Evolutionary conservation across 306 rosid genomes (phyloP).

Genomic region (Ammopiptanthus mongolicus): DNA sequence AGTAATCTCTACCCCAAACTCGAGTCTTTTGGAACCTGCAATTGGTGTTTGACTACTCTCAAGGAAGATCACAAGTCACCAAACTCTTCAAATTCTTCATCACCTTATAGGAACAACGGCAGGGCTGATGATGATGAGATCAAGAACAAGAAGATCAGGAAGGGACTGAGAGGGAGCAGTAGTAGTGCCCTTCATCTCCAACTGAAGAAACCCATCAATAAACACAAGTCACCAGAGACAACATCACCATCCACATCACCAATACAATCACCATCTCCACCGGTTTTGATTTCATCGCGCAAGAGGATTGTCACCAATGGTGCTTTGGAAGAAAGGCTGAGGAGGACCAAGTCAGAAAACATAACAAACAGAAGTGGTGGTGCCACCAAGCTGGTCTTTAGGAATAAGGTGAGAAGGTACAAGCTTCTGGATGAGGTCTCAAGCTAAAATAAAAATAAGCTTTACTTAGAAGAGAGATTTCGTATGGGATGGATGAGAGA

Average conservation of each 20-base stretch:
- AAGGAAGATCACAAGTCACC: conserved; percentile 71
- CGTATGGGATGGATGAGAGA: conserved; percentile 7
- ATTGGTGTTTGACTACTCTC: conserved; percentile 76
- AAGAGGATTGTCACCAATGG: conserved; percentile 55
- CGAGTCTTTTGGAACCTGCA: conserved; percentile 56
- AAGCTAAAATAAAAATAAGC: conserved; percentile 28
- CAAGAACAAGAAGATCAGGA: conserved; percentile 15
- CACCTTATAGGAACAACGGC: conserved; percentile 35
- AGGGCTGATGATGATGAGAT: conserved; percentile 1
- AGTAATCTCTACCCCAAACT: conserved; percentile 75
- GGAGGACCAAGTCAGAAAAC: conserved; percentile 60
- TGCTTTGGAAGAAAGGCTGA: conserved; percentile 43
- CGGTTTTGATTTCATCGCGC: conserved; percentile 35
- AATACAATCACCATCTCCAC: conserved; percentile 23
- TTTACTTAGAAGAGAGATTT: not conserved
- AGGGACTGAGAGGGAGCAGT: conserved; percentile 24
- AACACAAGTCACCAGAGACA: conserved; percentile 44
- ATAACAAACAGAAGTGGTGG: conserved; percentile 30
- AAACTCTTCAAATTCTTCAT: conserved; percentile 72
- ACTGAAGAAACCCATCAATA: conserved; percentile 51
- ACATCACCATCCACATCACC: conserved; percentile 15
- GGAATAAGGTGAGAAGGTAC: conserved; percentile 93
- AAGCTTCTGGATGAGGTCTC: conserved; percentile 97
- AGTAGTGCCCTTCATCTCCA: conserved; percentile 15
- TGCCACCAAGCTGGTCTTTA: conserved; percentile 51